Percentiles rank a stretch among this genome's conserved stretches.
Conservation (phyloP, 495 filamentous ascomycete species). For the Neurospora tetraspora region DNA sequence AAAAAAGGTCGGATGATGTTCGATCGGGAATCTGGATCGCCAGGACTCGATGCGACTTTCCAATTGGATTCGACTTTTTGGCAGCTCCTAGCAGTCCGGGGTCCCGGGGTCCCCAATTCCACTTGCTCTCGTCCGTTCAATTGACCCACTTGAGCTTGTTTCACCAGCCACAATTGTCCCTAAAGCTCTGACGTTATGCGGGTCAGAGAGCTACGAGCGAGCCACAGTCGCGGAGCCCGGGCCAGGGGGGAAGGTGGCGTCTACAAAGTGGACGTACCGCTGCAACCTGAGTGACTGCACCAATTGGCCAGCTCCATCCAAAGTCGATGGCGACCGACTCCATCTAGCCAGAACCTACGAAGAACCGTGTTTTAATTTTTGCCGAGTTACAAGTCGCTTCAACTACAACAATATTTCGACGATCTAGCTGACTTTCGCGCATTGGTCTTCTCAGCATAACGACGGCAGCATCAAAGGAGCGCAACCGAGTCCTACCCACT, state of each 20-base stretch:
- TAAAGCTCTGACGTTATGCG: background rate
- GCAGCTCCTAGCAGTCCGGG: background rate
- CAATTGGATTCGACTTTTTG: background rate
- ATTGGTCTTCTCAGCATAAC: background rate
- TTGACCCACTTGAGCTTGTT: background rate
- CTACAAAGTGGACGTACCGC: background rate
- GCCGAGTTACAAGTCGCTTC: background rate
- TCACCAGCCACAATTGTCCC: constrained; percentile 1
- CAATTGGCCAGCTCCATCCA: background rate
- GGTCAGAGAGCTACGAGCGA: background rate
- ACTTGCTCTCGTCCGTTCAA: background rate
- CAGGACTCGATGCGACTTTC: background rate
- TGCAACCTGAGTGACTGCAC: background rate
- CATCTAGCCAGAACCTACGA: background rate
- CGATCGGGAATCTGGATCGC: background rate
- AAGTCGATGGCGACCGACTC: background rate
- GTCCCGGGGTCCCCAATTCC: background rate
- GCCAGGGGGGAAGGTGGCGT: background rate
- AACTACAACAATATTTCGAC: background rate
- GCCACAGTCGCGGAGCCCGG: background rate
- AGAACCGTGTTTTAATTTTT: constrained; percentile 2
- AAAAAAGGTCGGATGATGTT: background rate
- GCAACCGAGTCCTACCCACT: background rate
- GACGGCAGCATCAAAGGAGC: background rate
- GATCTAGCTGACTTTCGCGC: background rate